phyloP scores from a whole-genome alignment of 1,284 basidiomycete species.

The Ustilago trichophora region DNA sequence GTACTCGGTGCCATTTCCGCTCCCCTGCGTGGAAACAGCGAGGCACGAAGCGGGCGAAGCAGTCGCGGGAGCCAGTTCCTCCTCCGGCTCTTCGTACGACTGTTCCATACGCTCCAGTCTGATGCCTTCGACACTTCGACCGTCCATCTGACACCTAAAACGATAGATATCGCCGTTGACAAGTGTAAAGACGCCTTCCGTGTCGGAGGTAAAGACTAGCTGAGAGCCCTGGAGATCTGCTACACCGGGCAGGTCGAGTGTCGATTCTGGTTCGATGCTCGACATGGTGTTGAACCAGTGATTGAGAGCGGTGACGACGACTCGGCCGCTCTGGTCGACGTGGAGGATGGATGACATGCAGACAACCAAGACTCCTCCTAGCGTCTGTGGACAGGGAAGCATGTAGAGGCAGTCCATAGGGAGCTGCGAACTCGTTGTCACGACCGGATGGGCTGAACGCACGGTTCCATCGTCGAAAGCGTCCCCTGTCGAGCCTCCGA shows the following conservation, averaged over 20 bases:
- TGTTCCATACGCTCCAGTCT: conserved; percentile 42
- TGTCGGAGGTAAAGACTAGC: conserved; percentile 79
- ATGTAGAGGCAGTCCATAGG: conserved; percentile 84
- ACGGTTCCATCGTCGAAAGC: conserved; percentile 24
- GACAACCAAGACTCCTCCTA: conserved; percentile 87
- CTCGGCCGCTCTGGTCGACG: conserved; percentile 84
- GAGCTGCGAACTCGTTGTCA: conserved; percentile 80
- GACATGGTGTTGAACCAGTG: conserved; percentile 81
- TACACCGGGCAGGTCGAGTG: conserved; percentile 16
- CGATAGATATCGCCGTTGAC: conserved; percentile 75
- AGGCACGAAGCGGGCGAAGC: conserved; percentile 28
- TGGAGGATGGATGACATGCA: conserved; percentile 85
- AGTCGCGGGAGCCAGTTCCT: conserved; percentile 8
- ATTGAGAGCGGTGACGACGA: conserved; percentile 80
- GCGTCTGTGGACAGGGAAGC: conserved; percentile 78
- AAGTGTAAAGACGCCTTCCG: conserved; percentile 73
- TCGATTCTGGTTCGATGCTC: conserved; percentile 67
- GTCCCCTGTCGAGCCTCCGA: conserved; percentile 26
- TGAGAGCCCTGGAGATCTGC: conserved; percentile 77
- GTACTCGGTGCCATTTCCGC: not conserved
- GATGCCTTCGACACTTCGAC: conserved; percentile 51
- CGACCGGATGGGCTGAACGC: conserved; percentile 75
- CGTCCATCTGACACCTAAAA: conserved; percentile 52
- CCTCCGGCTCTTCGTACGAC: not conserved
- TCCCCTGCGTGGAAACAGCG: conserved; percentile 11